Conservation (phyloP, 768 basidiomycete species). For the Candolleomyces efflorescens region DNA sequence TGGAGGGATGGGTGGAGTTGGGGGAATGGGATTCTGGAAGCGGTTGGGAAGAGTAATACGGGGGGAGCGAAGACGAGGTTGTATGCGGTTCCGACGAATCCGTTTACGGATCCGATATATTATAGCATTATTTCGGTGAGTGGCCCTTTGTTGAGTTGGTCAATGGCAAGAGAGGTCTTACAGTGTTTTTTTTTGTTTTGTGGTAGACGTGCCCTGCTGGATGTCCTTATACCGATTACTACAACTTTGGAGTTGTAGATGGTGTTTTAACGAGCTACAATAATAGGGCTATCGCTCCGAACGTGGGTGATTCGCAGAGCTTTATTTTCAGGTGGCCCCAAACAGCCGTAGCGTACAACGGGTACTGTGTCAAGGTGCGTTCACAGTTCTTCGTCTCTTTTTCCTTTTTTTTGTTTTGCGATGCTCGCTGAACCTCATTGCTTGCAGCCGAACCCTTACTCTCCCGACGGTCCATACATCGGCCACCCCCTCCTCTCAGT, state of each 20-base stretch:
- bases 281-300: slow-evolving; percentile 9
- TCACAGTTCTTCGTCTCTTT: neutral
- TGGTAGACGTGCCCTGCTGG: slow-evolving; percentile 16
- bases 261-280: slow-evolving; percentile 10
- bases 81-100: slow-evolving; percentile 14
- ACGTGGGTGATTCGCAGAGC: slow-evolving; percentile 15
- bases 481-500: slow-evolving; percentile 16
- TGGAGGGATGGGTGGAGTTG: slow-evolving; percentile 12
- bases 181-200: no score
- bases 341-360: slow-evolving; percentile 9
- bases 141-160: neutral
- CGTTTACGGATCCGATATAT: slow-evolving; percentile 15
- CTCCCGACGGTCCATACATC: slow-evolving; percentile 16
- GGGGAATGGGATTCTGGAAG: slow-evolving; percentile 13
- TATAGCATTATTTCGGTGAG: slow-evolving; percentile 16
- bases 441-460: slow-evolving; percentile 15
- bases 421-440: no score
- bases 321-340: slow-evolving; percentile 15
- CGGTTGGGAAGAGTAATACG: slow-evolving; percentile 10
- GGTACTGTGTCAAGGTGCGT: slow-evolving; percentile 15
- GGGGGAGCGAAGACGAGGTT: slow-evolving; percentile 5
- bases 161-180: no score
- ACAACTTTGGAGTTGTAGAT: slow-evolving; percentile 13
- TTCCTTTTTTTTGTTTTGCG: no score
- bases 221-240: slow-evolving; percentile 14